Conservation (phyloP, 208 protist species). For the Lotmaria passim region DNA sequence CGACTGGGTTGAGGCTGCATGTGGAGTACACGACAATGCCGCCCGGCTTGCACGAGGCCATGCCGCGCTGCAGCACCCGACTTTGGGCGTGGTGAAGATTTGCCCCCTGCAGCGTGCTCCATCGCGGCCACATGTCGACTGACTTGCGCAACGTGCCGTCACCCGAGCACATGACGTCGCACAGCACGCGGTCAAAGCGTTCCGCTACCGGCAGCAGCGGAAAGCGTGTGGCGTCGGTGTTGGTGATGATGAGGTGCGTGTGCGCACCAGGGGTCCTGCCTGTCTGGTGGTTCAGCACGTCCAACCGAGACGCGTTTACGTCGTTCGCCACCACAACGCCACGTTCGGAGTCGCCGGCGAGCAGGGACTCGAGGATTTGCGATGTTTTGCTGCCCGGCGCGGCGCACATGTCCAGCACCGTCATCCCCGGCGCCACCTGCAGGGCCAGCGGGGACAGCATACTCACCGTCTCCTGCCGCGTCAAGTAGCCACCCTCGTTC, state of each 20-base stretch:
- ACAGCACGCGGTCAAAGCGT: constrained; percentile 92
- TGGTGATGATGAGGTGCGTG: constrained; percentile 87
- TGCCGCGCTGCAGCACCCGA: constrained; percentile 79
- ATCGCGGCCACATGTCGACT: constrained; percentile 92
- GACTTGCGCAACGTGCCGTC: constrained; percentile 96
- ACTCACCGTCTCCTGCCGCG: constrained; percentile 91
- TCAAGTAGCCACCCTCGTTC: constrained; percentile 91
- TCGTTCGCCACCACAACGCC: constrained; percentile 94
- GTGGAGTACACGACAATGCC: constrained; percentile 96
- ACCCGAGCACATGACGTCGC: constrained; percentile 96
- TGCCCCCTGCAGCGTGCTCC: constrained; percentile 82
- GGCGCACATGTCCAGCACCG: constrained; percentile 90
- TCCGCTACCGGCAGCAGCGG: constrained; percentile 62
- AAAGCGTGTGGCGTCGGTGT: constrained; percentile 87
- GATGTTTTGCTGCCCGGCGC: constrained; percentile 91
- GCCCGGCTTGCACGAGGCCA: constrained; percentile 79
- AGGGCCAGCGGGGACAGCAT: constrained; percentile 89
- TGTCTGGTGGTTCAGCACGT: constrained; percentile 89
- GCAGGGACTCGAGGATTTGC: constrained; percentile 83
- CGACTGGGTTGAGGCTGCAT: constrained; percentile 95
- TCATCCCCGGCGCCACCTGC: constrained; percentile 73
- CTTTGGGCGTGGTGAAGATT: constrained; percentile 88
- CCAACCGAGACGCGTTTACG: constrained; percentile 78
- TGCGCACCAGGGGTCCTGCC: constrained; percentile 63
- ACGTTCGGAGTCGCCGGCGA: constrained; percentile 24